phyloP scores from a whole-genome alignment of 176 grass and related monocot species.

The Puya raimondii region DNA sequence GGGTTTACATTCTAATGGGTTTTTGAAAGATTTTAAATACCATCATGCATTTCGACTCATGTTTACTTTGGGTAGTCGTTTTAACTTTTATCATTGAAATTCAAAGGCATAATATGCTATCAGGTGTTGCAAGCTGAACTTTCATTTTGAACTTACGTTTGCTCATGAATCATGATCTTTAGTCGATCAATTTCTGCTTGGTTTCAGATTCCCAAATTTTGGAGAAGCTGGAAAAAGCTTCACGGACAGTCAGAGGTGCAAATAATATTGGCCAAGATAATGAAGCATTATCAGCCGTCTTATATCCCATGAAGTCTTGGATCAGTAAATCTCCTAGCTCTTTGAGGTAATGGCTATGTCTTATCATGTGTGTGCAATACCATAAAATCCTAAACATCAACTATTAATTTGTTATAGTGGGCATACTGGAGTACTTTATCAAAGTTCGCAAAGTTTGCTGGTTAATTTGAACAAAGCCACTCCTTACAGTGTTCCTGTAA shows the following conservation, averaged over 20 bases:
- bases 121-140: background rate
- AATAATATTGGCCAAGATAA: slow-evolving; percentile 55
- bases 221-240: slow-evolving; percentile 77
- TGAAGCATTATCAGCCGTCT: slow-evolving; percentile 49
- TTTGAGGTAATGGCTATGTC: slow-evolving; percentile 25
- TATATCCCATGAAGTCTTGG: slow-evolving; percentile 64
- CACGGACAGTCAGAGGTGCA: slow-evolving; percentile 77
- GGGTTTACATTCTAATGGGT: too few relatives aligned
- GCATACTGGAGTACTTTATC: too few relatives aligned
- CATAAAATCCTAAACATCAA: background rate
- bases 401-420: background rate
- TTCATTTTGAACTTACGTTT: background rate
- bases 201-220: slow-evolving; percentile 64
- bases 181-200: background rate
- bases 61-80: background rate
- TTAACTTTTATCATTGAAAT: background rate
- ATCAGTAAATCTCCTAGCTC: slow-evolving; percentile 44
- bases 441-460: too few relatives aligned
- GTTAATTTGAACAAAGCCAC: too few relatives aligned
- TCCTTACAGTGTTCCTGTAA: too few relatives aligned
- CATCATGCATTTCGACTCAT: background rate
- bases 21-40: background rate
- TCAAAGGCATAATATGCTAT: background rate
- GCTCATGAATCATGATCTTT: background rate
- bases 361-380: background rate